Evolutionary conservation across 768 basidiomycete species (phyloP).

Genomic region (Lanmaoa pseudosensibilis): DNA sequence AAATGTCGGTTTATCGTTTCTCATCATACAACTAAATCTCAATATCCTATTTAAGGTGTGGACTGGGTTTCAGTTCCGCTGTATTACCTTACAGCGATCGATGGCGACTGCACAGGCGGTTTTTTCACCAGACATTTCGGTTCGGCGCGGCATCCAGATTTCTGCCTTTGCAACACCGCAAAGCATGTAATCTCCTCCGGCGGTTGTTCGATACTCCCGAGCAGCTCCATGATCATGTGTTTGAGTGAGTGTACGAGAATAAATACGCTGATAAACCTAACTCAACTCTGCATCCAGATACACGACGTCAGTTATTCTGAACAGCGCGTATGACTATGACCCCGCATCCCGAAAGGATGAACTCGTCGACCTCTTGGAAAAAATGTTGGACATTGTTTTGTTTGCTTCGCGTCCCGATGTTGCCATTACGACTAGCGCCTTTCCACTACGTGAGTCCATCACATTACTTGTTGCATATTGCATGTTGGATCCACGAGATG

Average conservation of each 20-base stretch:
- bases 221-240: background rate
- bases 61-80: background rate
- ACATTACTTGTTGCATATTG: background rate
- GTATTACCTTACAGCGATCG: background rate
- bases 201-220: background rate
- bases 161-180: background rate
- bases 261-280: background rate
- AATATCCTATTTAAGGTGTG: background rate
- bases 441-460: constrained; percentile 2
- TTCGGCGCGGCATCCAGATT: background rate
- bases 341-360: too few species aligned
- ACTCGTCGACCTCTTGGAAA: background rate
- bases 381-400: background rate
- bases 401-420: background rate
- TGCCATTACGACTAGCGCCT: background rate
- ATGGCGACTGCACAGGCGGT: constrained; percentile 14
- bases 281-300: background rate
- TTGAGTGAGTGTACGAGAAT: constrained; percentile 2
- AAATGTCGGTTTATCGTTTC: too few species aligned
- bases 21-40: background rate
- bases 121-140: constrained; percentile 15
- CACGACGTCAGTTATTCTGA: constrained; percentile 1
- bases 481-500: background rate
- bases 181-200: constrained; percentile 1
- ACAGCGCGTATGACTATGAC: constrained; percentile 6